Conservation (phyloP, 768 basidiomycete genomes). For the Ramaria sp. region DNA sequence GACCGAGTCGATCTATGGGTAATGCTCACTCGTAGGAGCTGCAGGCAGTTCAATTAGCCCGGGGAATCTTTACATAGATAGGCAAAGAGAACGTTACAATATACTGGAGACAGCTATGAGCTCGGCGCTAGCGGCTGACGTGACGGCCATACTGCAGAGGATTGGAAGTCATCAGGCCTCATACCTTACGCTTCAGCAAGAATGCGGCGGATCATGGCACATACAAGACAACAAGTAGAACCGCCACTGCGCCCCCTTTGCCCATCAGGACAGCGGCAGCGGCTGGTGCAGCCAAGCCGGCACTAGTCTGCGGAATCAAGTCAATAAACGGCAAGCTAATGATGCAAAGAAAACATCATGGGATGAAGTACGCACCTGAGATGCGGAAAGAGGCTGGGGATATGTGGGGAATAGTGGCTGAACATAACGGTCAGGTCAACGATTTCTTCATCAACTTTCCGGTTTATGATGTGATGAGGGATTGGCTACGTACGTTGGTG, state of each 20-base stretch:
- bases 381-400: slow-evolving; percentile 29
- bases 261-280: slow-evolving; percentile 38
- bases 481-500: slow-evolving; percentile 17
- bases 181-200: neutral
- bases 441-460: neutral
- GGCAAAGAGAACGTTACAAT: slow-evolving; percentile 23
- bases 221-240: slow-evolving; percentile 34
- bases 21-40: slow-evolving; percentile 39
- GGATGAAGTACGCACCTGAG: slow-evolving; percentile 10
- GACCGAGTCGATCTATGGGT: neutral
- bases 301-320: slow-evolving; percentile 21
- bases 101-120: slow-evolving; percentile 34
- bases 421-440: neutral
- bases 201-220: neutral
- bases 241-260: slow-evolving; percentile 31
- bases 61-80: neutral
- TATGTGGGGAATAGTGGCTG: slow-evolving; percentile 46
- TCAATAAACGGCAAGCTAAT: neutral
- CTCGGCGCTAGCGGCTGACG: slow-evolving; percentile 35
- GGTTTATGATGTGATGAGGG: neutral
- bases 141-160: slow-evolving; percentile 32
- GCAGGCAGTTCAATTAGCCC: neutral
- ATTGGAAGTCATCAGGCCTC: too few relatives aligned
- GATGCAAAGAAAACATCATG: neutral
- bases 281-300: slow-evolving; percentile 36